Evolutionary conservation across 495 filamentous ascomycete genomes (phyloP), one percentile per base, ranked within the genome.

Genomic region (Penicillium ucsense): DNA sequence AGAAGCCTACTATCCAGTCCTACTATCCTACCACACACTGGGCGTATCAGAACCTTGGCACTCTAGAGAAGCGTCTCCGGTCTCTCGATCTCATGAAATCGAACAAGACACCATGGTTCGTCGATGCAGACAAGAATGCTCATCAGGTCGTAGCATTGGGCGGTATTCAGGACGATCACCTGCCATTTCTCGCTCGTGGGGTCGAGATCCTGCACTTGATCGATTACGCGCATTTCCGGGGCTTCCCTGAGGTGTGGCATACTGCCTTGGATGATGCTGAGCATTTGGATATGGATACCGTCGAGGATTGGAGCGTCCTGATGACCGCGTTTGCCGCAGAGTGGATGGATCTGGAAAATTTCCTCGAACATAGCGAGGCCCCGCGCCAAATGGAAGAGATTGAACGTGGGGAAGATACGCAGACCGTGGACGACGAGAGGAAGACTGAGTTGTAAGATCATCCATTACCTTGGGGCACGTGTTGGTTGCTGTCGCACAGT

Each of bases 21-120:
- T 92, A 86, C 59, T 97, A 90, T 64, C 73, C 74, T 40, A 84
- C 83, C 4, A 96, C 92, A 1, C 92, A 98, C 54, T 96, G 91
- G 91, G 89, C 90, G 6, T 98, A 98, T 58, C 71, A 77, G 49
- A 71, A 72, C 12, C 68, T 97, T 56, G 82, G 83, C 0, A 53
- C 49, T 1, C 60, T 89, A 30, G 92, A 96, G 66, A 54, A 66
- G 7, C 82, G 88, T 6, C 66, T 98, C 46, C 78, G 87, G 20
- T 64, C 67, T 9, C 62, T 78, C 5, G 64, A 65, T 10, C 68
- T 71, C 32, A 76, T 85, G 56, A 74, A 69, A 36, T 73, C 77
- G 6, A 64, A 71, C 3, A 48, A 53, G 20, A 46, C 47, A n/a
- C 41, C 48, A 10, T 77, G 72, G 70, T 71, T 85, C 50, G 50